Percentiles rank a stretch among this genome's conserved stretches.
Conservation (phyloP, 2,329 filamentous ascomycete genomes). For the Chaetomium sp. region DNA sequence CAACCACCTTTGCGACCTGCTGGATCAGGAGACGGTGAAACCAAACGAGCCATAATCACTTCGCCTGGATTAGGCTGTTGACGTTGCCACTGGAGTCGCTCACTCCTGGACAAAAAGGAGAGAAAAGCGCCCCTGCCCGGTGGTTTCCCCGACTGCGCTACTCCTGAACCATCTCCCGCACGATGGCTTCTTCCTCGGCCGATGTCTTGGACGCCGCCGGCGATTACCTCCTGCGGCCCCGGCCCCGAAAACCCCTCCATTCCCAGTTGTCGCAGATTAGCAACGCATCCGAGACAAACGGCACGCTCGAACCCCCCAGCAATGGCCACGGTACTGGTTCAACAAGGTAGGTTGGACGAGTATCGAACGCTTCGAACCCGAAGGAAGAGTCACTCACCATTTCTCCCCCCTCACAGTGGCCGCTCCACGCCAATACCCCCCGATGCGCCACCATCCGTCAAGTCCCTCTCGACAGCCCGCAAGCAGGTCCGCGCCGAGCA, state of each 20-base stretch:
- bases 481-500: slow-evolving; percentile 81
- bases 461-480: slow-evolving; percentile 81
- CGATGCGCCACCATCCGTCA: slow-evolving; percentile 90
- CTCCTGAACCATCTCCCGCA: not conserved
- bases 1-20: not conserved
- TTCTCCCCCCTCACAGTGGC: slow-evolving; percentile 57
- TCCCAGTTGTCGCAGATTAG: slow-evolving; percentile 51
- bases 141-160: not conserved
- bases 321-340: slow-evolving; percentile 46
- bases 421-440: slow-evolving; percentile 79
- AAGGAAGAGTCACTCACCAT: slow-evolving; percentile 1
- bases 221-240: slow-evolving; percentile 52
- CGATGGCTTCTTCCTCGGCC: slow-evolving; percentile 39
- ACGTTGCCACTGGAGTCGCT: not conserved
- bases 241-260: slow-evolving; percentile 54
- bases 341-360: slow-evolving; percentile 47
- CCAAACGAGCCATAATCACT: not conserved
- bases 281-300: slow-evolving; percentile 43
- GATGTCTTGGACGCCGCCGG: slow-evolving; percentile 38
- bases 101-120: not conserved
- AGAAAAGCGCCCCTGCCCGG: not conserved
- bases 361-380: too few species aligned
- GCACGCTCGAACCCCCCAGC: slow-evolving; percentile 40
- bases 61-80: not conserved
- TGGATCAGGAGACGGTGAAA: not conserved